phyloP scores from a whole-genome alignment of 805 yeast species.

The Candida maltosa region DNA sequence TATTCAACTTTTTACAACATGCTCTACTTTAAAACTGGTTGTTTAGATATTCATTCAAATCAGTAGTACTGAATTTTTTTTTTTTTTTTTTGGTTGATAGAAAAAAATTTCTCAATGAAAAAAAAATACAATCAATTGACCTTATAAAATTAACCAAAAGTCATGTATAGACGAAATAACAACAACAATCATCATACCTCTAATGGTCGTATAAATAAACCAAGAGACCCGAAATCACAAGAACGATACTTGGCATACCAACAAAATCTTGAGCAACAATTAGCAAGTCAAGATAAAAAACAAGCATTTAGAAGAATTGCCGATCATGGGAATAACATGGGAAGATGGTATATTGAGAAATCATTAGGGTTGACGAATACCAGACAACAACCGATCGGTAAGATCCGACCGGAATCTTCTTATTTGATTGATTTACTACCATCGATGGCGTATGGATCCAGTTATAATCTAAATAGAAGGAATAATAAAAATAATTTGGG shows the following conservation, averaged over 20 bases:
- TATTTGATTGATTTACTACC: conserved; percentile 65
- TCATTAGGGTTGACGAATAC: conserved; percentile 37
- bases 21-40: too few species aligned
- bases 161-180: too few species aligned
- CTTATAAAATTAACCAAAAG: too few species aligned
- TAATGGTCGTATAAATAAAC: conserved; percentile 1
- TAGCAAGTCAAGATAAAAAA: conserved; percentile 47
- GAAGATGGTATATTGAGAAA: conserved; percentile 53
- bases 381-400: conserved; percentile 41
- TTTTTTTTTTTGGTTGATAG: too few species aligned
- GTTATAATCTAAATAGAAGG: conserved; percentile 22
- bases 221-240: conserved; percentile 9
- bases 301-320: conserved; percentile 64
- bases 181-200: background rate
- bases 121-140: too few species aligned
- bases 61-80: too few species aligned
- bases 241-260: conserved; percentile 23
- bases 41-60: too few species aligned
- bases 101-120: too few species aligned
- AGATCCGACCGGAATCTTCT: conserved; percentile 65
- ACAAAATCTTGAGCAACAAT: conserved; percentile 39
- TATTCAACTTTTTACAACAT: too few species aligned
- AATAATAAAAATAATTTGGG: conserved; percentile 35
- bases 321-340: conserved; percentile 75
- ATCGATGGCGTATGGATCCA: conserved; percentile 51